Conservation (phyloP, 495 filamentous ascomycete genomes). For the Neurospora discreta region DNA sequence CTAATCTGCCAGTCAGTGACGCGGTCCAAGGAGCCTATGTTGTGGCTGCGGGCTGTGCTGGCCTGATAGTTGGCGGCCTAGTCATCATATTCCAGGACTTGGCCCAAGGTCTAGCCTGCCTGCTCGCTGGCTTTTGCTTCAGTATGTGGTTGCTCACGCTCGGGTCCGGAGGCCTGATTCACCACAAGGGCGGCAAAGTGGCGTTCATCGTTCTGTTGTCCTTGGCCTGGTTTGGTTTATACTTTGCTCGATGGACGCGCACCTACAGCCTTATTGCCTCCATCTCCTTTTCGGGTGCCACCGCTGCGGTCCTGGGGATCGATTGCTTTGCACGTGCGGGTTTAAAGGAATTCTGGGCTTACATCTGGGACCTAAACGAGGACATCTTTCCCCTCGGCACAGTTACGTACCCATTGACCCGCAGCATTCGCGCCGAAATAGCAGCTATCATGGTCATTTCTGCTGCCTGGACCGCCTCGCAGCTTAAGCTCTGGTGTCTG, state of each 20-base stretch:
- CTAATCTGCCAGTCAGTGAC: conserved; percentile 64
- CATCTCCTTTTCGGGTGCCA: conserved; percentile 74
- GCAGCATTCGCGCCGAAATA: conserved; percentile 76
- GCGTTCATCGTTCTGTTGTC: conserved; percentile 69
- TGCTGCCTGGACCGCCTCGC: conserved; percentile 66
- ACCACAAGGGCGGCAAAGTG: conserved; percentile 46
- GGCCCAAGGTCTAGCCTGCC: conserved; percentile 75
- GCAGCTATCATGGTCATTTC: conserved; percentile 66
- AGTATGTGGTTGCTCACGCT: conserved; percentile 87
- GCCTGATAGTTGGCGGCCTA: conserved; percentile 62
- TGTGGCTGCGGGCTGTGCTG: conserved; percentile 66
- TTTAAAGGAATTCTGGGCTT: conserved; percentile 91
- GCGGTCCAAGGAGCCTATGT: conserved; percentile 83
- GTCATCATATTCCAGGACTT: conserved; percentile 75
- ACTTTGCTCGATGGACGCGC: conserved; percentile 69
- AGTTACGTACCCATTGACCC: conserved; percentile 73
- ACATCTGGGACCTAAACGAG: conserved; percentile 78
- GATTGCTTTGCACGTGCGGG: conserved; percentile 87
- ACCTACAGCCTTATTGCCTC: conserved; percentile 63
- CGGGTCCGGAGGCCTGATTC: conserved; percentile 64
- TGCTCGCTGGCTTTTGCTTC: conserved; percentile 78
- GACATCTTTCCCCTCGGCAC: conserved; percentile 67
- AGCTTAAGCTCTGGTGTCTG: conserved; percentile 81
- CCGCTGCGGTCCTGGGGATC: conserved; percentile 67
- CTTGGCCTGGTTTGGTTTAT: conserved; percentile 53